Evolutionary conservation across 192 early-diverging fungal genomes (phyloP).

Genomic region (Powellomyces hirtus): DNA sequence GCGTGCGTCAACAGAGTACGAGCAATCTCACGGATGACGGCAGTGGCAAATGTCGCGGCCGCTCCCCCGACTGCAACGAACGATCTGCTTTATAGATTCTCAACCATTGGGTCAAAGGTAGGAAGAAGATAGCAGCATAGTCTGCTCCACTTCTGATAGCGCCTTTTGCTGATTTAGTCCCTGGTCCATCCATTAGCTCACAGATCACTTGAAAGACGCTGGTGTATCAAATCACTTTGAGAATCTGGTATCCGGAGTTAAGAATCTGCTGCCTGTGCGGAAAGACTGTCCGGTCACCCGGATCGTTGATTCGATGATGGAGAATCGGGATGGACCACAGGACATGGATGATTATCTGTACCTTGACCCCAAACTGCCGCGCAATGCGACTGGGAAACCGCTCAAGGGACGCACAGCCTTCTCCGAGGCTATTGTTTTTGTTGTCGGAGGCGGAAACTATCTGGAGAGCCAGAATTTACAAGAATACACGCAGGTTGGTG

Average conservation of each 20-base stretch:
- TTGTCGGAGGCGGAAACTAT: conserved; percentile 97
- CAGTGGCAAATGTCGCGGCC: conserved; percentile 19
- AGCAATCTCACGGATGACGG: conserved; percentile 45
- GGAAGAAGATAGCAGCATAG: not conserved
- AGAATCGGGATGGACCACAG: conserved; percentile 42
- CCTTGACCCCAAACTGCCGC: conserved; percentile 79
- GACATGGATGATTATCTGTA: conserved; percentile 79
- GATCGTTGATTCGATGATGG: conserved; percentile 85
- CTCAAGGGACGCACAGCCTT: conserved; percentile 40
- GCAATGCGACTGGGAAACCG: conserved; percentile 2
- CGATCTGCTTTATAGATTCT: conserved; percentile 49
- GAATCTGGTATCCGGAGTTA: conserved; percentile 75
- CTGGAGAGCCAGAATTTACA: conserved; percentile 94
- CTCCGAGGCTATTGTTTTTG: conserved; percentile 96
- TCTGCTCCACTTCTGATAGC: not conserved
- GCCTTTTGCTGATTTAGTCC: not conserved
- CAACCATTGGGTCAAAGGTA: conserved; percentile 51
- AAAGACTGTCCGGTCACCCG: conserved; percentile 87
- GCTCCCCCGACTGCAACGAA: conserved; percentile 17
- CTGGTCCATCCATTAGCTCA: conserved; percentile 30
- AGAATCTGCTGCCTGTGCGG: conserved; percentile 88
- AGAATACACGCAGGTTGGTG: conserved; percentile 76
- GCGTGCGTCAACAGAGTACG: conserved; percentile 35
- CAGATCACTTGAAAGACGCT: conserved; percentile 42
- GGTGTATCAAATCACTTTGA: conserved; percentile 50